phyloP scores from a whole-genome alignment of 2,329 filamentous ascomycete species.

The Aureobasidium sp. region DNA sequence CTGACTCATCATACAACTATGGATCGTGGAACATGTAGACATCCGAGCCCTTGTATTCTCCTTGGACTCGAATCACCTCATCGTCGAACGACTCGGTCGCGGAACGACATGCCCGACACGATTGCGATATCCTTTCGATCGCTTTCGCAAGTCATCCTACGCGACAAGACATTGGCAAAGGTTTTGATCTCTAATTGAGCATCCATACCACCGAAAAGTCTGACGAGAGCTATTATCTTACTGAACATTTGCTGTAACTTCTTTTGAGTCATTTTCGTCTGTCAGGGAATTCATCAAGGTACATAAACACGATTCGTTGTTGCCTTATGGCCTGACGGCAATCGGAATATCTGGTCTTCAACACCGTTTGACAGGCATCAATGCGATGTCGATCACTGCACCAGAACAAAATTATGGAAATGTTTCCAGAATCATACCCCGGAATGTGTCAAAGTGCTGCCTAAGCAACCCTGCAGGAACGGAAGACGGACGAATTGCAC shows the following conservation, averaged over 20 bases:
- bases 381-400: too few species aligned
- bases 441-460: slow-evolving; percentile 7
- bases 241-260: too few species aligned
- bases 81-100: not conserved
- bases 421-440: not conserved
- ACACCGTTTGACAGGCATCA: too few species aligned
- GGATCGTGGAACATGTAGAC: not conserved
- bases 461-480: slow-evolving; percentile 8
- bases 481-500: slow-evolving; percentile 1
- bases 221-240: too few species aligned
- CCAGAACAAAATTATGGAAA: too few species aligned
- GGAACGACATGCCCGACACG: not conserved
- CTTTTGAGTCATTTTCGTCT: too few species aligned
- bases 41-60: not conserved
- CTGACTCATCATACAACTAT: not conserved
- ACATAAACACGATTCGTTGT: too few species aligned
- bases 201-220: too few species aligned
- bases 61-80: not conserved
- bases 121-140: not conserved
- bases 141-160: not conserved
- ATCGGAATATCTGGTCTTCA: not conserved
- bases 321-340: not conserved
- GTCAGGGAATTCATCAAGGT: too few species aligned
- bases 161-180: not conserved
- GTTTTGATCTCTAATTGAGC: too few species aligned